Base-by-base conservation (phyloP, 352 stramenopile genomes). In the Globisporangium parvum region DNA sequence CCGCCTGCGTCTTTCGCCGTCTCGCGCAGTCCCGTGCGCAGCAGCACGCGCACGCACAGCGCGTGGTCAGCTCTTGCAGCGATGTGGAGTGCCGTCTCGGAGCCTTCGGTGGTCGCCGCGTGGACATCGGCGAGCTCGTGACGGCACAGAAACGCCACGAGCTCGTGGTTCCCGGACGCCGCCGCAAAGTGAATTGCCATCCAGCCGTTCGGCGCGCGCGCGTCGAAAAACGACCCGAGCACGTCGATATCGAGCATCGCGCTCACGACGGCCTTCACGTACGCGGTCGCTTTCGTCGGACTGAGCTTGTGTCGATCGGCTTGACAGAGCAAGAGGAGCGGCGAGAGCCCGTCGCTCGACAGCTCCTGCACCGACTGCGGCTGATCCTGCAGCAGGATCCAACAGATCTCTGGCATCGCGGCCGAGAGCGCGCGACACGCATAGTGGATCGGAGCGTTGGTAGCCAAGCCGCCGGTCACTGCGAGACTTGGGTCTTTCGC, bases 221-320 rank as follows among this genome's bases (percentile, higher is more conserved):
- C 45, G 21, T 65, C 67, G 23, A 88, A 62, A 58, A 77, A 88
- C 24, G 69, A 54, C 14, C 70, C 78, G 40, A 88, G 74, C 6
- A 87, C 65, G 46, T 91, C 80, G 9, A 86, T 60, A 23, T 87
- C 71, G 11, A 87, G 61, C 53, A 88, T 75, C 41, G 79, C 26
- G 15, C 57, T 52, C n/a, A 87, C 65, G 40, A 82, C 55, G 35
- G 68, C 40, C 51, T 71, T 73, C 6, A 70, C 54, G 45, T 23
- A 64, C 39, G 54, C 50, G 1, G 62, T 63, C 14, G 63, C 54
- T 57, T 63, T 47, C 17, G 47, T 69, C 15, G 47, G 6, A 11
- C 10, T 47, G 6, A 49, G 21, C n/a, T 50, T 37, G 23, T 10
- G 28, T 1, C 18, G 5, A 42, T 10, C 26, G 14, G 75, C 60